A percentile compares a stretch with the other conserved stretches of the same genome.
These are phyloP conservation scores for Thuja plicata DNA, from an alignment of 83 land plant genomes.

Conservation along the genomic window DNA sequence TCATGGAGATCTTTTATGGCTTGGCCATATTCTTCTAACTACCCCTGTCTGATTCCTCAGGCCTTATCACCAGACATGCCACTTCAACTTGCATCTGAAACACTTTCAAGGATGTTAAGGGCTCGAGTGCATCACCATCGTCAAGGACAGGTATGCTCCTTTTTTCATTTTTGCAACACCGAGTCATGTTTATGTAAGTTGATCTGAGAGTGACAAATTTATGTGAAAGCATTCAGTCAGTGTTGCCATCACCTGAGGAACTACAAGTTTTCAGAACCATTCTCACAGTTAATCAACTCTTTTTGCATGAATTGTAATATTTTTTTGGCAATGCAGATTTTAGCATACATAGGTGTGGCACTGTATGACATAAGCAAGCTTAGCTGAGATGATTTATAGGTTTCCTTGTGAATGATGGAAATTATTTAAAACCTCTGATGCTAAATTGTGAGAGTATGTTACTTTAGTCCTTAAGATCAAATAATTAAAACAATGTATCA, in stretches of 20 bases:
- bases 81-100: slow-evolving; percentile 87
- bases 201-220: background rate
- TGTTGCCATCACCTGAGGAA: background rate
- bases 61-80: slow-evolving; percentile 92
- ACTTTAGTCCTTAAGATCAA: background rate
- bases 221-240: background rate
- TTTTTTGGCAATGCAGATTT: background rate
- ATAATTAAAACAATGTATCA: background rate
- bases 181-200: background rate
- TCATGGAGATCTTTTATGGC: background rate
- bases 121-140: slow-evolving; percentile 90
- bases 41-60: slow-evolving; percentile 39
- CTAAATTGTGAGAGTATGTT: background rate
- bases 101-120: slow-evolving; percentile 80
- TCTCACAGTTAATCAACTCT: background rate
- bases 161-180: background rate
- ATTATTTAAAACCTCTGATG: background rate
- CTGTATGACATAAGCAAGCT: background rate
- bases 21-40: background rate
- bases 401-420: background rate
- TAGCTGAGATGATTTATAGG: background rate
- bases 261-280: background rate
- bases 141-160: slow-evolving; percentile 83
- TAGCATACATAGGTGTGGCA: background rate
- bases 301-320: background rate